phyloP scores from a whole-genome alignment of 305 asterid genomes.

The Plantago coronopus region DNA sequence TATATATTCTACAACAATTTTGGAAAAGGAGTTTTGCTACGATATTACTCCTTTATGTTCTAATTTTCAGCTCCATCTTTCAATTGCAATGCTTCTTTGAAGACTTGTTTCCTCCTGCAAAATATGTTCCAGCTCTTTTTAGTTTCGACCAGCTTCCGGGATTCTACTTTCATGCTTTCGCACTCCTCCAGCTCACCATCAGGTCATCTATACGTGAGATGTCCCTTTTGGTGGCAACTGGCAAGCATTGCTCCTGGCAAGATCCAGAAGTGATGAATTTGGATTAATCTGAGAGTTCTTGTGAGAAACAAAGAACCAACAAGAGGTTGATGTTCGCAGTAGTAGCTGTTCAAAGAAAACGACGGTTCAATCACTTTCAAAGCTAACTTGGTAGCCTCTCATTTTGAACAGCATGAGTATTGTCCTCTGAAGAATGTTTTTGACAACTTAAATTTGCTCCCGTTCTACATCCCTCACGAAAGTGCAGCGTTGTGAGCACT shows the following conservation, averaged over 20 bases:
- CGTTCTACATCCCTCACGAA: constrained; percentile 48
- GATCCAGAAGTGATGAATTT: constrained; percentile 5
- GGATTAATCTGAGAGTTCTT: constrained; percentile 27
- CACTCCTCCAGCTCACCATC: constrained; percentile 93
- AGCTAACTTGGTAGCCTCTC: constrained; percentile 62
- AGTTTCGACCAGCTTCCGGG: constrained; percentile 68
- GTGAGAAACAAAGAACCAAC: constrained; percentile 45
- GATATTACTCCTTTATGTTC: too few relatives aligned
- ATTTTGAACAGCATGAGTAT: constrained; percentile 56
- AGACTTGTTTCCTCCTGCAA: constrained; percentile 7
- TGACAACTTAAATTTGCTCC: constrained; percentile 53
- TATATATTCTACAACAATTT: neutral
- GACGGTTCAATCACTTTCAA: constrained; percentile 46
- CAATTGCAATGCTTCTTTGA: neutral
- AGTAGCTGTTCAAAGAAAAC: constrained; percentile 59
- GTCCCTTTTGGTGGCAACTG: constrained; percentile 22
- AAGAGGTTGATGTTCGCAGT: constrained; percentile 43
- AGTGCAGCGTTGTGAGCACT: too few relatives aligned
- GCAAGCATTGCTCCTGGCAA: constrained; percentile 5
- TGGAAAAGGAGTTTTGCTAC: neutral
- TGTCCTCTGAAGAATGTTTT: constrained; percentile 52
- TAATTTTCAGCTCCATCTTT: constrained; percentile 7
- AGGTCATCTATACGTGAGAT: constrained; percentile 84
- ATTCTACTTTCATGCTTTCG: constrained; percentile 77
- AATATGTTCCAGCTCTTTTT: constrained; percentile 22